Evolutionary conservation across 2,329 filamentous ascomycete genomes (phyloP).

Genomic region (Exophiala sp.): DNA sequence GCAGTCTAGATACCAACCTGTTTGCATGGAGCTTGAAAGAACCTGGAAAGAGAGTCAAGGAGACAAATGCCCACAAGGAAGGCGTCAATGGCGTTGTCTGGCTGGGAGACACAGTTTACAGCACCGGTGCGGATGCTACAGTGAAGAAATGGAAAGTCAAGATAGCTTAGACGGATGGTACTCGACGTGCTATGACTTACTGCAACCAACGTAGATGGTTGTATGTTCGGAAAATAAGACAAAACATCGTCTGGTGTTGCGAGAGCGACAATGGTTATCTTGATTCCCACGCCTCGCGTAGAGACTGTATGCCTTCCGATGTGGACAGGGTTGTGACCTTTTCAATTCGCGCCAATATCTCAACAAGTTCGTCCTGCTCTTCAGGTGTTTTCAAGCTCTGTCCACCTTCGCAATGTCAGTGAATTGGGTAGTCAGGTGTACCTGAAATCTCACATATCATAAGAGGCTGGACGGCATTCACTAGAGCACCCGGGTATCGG

Average conservation of each 20-base stretch:
- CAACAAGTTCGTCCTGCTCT: no score
- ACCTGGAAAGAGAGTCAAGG: constrained; percentile 80
- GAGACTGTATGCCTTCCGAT: no score
- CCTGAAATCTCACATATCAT: no score
- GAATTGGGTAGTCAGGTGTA: no score
- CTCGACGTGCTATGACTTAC: background rate
- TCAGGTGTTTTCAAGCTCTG: no score
- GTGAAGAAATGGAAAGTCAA: constrained; percentile 80
- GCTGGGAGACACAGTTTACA: constrained; percentile 68
- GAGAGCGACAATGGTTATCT: background rate
- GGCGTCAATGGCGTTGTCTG: constrained; percentile 86
- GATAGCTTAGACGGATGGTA: constrained; percentile 34
- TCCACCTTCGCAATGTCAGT: no score
- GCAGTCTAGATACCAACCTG: constrained; percentile 84
- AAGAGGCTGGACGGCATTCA: no score
- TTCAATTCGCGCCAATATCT: no score
- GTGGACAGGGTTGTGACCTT: no score
- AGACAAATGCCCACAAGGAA: constrained; percentile 88
- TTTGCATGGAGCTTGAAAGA: constrained; percentile 85
- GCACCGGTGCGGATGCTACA: constrained; percentile 79
- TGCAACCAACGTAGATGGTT: background rate
- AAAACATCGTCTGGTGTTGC: no score
- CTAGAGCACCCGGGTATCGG: no score
- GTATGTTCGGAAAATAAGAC: background rate
- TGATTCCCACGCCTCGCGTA: no score